Percentiles rank a stretch among this genome's conserved stretches.
phyloP scores from a whole-genome alignment of 1,284 basidiomycete genomes.

The Sanguinoderma infundibulare region DNA sequence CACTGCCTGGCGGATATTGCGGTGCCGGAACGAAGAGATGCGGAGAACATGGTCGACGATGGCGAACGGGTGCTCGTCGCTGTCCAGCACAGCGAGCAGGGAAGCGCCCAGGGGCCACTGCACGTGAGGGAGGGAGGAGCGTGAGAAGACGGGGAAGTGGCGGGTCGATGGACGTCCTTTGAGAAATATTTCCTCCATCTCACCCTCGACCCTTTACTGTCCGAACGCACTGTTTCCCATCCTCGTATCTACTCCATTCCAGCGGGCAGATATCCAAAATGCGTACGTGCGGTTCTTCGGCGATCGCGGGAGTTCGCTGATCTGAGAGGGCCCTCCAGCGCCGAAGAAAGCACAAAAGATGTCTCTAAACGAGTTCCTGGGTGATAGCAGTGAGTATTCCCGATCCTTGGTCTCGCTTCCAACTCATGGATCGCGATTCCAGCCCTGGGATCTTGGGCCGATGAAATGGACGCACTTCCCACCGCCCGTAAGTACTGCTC shows the following conservation, averaged over 20 bases:
- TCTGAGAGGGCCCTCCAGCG: constrained; percentile 45
- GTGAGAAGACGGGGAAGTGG: constrained; percentile 23
- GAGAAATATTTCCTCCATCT: constrained; percentile 27
- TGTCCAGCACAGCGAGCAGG: constrained; percentile 1
- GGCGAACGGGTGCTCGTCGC: constrained; percentile 1
- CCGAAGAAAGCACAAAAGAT: constrained; percentile 93
- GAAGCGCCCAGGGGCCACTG: too few relatives aligned
- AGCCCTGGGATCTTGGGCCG: constrained; percentile 95
- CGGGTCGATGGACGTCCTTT: constrained; percentile 8
- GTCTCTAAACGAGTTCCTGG: constrained; percentile 88
- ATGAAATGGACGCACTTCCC: constrained; percentile 91
- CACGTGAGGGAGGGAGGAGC: constrained; percentile 22
- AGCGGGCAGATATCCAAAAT: constrained; percentile 32
- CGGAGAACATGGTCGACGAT: constrained; percentile 17
- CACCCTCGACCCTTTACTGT: constrained; percentile 13
- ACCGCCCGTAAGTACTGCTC: constrained; percentile 74
- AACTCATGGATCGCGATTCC: constrained; percentile 5
- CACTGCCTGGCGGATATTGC: constrained; percentile 5
- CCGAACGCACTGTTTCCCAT: constrained; percentile 3
- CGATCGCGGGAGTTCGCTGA: constrained; percentile 6
- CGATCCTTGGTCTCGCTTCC: constrained; percentile 42
- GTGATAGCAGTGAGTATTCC: constrained; percentile 67
- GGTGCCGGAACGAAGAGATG: constrained; percentile 13
- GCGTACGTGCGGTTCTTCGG: constrained; percentile 29
- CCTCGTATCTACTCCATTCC: constrained; percentile 5